Conservation (phyloP, 1,284 basidiomycete genomes). For the Paramarasmius palmivorus region DNA sequence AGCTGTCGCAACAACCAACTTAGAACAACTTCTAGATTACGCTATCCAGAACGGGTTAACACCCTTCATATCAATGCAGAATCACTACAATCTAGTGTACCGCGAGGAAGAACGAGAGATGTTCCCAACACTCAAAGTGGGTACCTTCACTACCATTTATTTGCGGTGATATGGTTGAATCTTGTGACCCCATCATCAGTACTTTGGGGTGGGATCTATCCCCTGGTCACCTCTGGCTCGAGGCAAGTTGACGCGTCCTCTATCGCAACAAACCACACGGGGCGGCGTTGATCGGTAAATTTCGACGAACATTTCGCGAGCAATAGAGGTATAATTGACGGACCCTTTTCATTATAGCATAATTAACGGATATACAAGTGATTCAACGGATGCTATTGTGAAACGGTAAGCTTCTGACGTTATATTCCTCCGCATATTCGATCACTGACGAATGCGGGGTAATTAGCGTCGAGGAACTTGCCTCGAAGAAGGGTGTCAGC, state of each 20-base stretch:
- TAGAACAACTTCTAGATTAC: conserved; percentile 31
- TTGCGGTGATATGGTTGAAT: background rate
- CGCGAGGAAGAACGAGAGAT: conserved; percentile 73
- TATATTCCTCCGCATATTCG: too few species aligned
- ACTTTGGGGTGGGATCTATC: conserved; percentile 41
- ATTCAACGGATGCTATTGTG: too few species aligned
- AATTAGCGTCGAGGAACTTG: conserved; percentile 10
- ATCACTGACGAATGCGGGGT: too few species aligned
- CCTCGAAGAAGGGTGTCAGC: conserved; percentile 7
- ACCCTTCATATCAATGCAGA: conserved; percentile 74
- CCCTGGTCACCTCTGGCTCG: conserved; percentile 53
- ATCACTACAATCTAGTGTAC: conserved; percentile 57
- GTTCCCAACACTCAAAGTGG: conserved; percentile 54
- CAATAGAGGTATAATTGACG: background rate
- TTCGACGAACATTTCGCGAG: too few species aligned
- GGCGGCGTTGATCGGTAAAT: conserved; percentile 32
- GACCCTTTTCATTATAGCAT: too few species aligned
- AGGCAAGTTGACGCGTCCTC: conserved; percentile 46
- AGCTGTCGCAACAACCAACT: conserved; percentile 15
- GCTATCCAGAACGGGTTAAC: conserved; percentile 56
- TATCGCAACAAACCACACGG: conserved; percentile 33
- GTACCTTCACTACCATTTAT: conserved; percentile 14
- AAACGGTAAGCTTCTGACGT: too few species aligned
- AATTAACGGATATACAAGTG: too few species aligned
- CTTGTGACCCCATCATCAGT: conserved; percentile 18